Base-by-base conservation (phyloP, 2,329 filamentous ascomycete genomes). In the Ophiocordyceps camponoti-rufipedis region DNA sequence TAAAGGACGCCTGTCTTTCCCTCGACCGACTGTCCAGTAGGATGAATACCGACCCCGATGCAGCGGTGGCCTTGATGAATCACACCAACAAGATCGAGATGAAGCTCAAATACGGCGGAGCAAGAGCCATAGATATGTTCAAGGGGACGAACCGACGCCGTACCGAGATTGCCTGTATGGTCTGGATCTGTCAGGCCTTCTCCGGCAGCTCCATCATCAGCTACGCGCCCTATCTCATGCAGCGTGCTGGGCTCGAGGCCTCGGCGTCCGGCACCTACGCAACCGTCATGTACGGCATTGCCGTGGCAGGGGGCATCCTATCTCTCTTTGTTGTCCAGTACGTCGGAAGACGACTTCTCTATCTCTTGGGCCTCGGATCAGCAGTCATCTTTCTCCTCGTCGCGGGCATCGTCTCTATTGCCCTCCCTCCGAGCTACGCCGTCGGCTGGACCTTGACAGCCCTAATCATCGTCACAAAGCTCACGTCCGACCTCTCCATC, bases 61-160 rank as follows among this genome's bases (percentile, higher is more conserved):
- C 69, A 48, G 66, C 65, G 0, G 56, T 77, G 11, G 67, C 71
- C 14, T 66, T 75, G 67, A 73, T 75, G 52, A 62, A 67, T 33
- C 65, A 74, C 49, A 75, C 72, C 7, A 69, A 74, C 49, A 63
- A 68, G 53, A 55, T 69, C 46, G 70, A 73, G 51, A 65, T 65
- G 51, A 51, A 58, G 19, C 48, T 63, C 41, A 64, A 63, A 8
- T 58, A 59, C 8, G 69, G 70, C 1, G 41, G 41, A 29, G 62
- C 64, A 0, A 59, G 53, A 0, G 75, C 74, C 52, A 49, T 50
- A 13, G 69, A 75, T 53, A 71, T 69, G 53, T 76, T 78, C 61
- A 64, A 59, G 33, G 69, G 69, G 6, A 52, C 65, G 29, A 68
- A 78, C 51, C 58, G 69, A 1, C 64, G 69, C n/a, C 62, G 72